A percentile compares a stretch with the other conserved stretches of the same genome.
phyloP scores from a whole-genome alignment of 192 early-diverging fungal species.

The Chytriomyces sp. region DNA sequence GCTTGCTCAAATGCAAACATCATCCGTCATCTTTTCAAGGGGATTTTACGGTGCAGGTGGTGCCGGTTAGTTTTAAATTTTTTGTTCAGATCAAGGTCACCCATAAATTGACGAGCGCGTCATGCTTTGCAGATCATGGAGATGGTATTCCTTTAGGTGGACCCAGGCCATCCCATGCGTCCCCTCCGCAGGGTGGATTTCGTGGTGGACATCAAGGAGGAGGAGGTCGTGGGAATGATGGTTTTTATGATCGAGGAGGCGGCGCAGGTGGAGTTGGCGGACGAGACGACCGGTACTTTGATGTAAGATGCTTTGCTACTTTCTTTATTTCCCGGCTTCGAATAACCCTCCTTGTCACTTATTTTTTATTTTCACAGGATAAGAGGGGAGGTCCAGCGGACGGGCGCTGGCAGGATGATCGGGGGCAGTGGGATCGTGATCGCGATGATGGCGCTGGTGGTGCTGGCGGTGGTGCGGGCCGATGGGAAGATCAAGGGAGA shows the following conservation, averaged over 20 bases:
- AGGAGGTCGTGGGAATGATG: constrained; percentile 9
- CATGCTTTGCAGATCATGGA: background rate
- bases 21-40: background rate
- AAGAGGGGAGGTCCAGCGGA: background rate
- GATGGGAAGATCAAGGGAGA: background rate
- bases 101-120: background rate
- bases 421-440: constrained; percentile 2
- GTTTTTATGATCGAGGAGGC: constrained; percentile 4
- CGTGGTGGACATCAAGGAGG: constrained; percentile 10
- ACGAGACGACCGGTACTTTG: constrained; percentile 2
- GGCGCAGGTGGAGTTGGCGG: background rate
- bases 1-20: background rate
- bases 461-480: background rate
- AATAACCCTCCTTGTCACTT: background rate
- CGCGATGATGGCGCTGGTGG: constrained; percentile 3
- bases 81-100: too few species aligned
- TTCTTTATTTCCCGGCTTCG: background rate
- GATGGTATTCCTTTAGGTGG: constrained; percentile 8
- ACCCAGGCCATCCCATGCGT: background rate
- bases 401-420: background rate
- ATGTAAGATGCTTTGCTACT: background rate
- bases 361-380: background rate
- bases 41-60: background rate
- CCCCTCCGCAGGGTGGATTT: constrained; percentile 1
- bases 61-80: background rate